These are phyloP conservation scores for Teratosphaeria pseudoeucalypti DNA, from an alignment of 2,329 filamentous ascomycete genomes.

Conservation along the genomic window DNA sequence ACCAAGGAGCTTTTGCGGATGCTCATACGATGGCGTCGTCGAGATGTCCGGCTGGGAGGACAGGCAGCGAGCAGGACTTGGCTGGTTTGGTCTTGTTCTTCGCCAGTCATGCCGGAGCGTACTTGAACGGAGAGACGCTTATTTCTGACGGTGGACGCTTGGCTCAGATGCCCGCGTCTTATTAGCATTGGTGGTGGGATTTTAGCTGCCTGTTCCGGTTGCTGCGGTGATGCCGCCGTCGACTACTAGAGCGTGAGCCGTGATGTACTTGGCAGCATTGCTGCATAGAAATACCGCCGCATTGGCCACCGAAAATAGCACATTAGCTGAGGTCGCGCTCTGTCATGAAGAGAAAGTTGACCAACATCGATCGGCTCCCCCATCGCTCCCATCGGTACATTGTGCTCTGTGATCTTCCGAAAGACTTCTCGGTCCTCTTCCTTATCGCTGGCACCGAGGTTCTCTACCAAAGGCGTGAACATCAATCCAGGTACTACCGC, in stretches of 20 bases:
- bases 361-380: constrained; percentile 26
- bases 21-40: constrained; percentile 40
- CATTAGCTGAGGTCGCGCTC: constrained; percentile 14
- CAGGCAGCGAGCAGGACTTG: constrained; percentile 54
- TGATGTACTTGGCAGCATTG: constrained; percentile 75
- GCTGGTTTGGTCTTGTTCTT: constrained; percentile 56
- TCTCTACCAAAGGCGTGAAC: constrained; percentile 43
- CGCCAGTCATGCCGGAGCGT: constrained; percentile 53
- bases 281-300: constrained; percentile 81
- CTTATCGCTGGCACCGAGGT: constrained; percentile 34
- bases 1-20: constrained; percentile 31
- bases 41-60: constrained; percentile 47
- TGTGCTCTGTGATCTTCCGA: constrained; percentile 40
- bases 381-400: constrained; percentile 51
- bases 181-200: constrained; percentile 25
- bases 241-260: constrained; percentile 57
- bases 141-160: constrained; percentile 55
- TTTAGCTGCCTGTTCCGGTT: constrained; percentile 14
- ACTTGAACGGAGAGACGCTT: constrained; percentile 54
- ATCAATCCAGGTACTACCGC: constrained; percentile 45
- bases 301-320: constrained; percentile 57
- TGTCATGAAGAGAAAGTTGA: background rate
- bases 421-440: constrained; percentile 40
- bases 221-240: constrained; percentile 20
- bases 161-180: constrained; percentile 44